phyloP scores from a whole-genome alignment of 106 monocot genomes.

The Dioscorea alata region DNA sequence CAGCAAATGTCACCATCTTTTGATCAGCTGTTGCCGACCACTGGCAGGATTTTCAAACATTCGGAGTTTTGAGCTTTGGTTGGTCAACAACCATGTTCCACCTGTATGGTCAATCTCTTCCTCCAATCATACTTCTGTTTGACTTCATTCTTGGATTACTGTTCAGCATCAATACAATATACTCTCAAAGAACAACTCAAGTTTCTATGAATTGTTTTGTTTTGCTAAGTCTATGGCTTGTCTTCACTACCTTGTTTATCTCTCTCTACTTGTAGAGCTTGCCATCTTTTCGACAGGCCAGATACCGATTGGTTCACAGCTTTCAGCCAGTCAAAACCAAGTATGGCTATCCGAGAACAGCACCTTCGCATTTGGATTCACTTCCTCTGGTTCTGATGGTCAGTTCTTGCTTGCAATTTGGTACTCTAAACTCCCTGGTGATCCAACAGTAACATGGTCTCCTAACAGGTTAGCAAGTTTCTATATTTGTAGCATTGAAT shows the following conservation, averaged over 20 bases:
- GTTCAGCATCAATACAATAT: too few species aligned
- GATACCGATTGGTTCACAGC: constrained; percentile 18
- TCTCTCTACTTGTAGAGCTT: constrained; percentile 5
- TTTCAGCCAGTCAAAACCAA: constrained; percentile 10
- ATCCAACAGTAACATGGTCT: constrained; percentile 25
- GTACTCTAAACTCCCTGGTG: constrained; percentile 18
- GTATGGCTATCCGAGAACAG: constrained; percentile 24
- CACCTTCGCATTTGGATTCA: constrained; percentile 33
- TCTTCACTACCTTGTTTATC: not conserved
- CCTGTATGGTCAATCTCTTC: not conserved
- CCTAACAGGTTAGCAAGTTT: constrained; percentile 15
- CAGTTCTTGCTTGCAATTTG: constrained; percentile 24
- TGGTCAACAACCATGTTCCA: constrained; percentile 2
- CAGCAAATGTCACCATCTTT: not conserved
- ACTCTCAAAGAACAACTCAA: too few species aligned
- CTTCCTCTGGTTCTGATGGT: not conserved
- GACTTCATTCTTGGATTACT: not conserved
- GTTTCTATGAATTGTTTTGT: too few species aligned
- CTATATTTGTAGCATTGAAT: too few species aligned
- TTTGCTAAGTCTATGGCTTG: not conserved
- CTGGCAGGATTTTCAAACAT: not conserved
- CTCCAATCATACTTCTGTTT: not conserved
- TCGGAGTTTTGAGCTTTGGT: not conserved
- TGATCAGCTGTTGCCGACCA: constrained; percentile 4
- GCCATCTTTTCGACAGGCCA: not conserved